Conservation (phyloP, 768 basidiomycete species). For the Paxillus rubicundulus region DNA sequence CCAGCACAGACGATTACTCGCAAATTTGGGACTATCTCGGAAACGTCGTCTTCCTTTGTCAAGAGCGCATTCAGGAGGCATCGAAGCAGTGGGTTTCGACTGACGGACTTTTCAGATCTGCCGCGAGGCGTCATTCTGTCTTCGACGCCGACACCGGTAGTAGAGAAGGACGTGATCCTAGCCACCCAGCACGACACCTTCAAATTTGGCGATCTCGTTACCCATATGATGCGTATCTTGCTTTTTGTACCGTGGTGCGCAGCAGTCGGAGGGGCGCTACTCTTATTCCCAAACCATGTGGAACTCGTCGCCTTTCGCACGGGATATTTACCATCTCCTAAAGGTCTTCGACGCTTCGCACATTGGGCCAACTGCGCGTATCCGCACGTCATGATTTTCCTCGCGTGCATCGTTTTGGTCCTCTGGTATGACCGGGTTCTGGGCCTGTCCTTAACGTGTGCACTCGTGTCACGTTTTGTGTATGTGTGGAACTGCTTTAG, state of each 20-base stretch:
- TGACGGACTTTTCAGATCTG: slow-evolving; percentile 13
- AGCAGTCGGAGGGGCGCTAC: slow-evolving; percentile 32
- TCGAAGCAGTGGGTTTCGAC: slow-evolving; percentile 7
- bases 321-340: slow-evolving; percentile 28
- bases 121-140: background rate
- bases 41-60: slow-evolving; percentile 11
- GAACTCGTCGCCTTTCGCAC: slow-evolving; percentile 27
- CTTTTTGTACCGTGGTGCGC: slow-evolving; percentile 38
- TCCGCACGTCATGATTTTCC: slow-evolving; percentile 35
- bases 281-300: slow-evolving; percentile 28
- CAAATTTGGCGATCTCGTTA: background rate
- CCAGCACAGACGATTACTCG: slow-evolving; percentile 8
- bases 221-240: slow-evolving; percentile 12
- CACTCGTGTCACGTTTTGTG: slow-evolving; percentile 20
- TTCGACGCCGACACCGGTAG: background rate
- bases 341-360: slow-evolving; percentile 36
- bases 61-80: slow-evolving; percentile 5
- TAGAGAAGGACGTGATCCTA: background rate
- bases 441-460: slow-evolving; percentile 20
- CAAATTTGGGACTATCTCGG: slow-evolving; percentile 28
- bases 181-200: background rate
- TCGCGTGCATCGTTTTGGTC: slow-evolving; percentile 18
- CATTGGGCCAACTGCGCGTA: slow-evolving; percentile 37
- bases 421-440: slow-evolving; percentile 18
- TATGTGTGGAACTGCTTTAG: slow-evolving; percentile 29